Percentiles rank a stretch among this genome's conserved stretches.
phyloP scores from a whole-genome alignment of 495 filamentous ascomycete genomes.

The Cudoniella acicularis region DNA sequence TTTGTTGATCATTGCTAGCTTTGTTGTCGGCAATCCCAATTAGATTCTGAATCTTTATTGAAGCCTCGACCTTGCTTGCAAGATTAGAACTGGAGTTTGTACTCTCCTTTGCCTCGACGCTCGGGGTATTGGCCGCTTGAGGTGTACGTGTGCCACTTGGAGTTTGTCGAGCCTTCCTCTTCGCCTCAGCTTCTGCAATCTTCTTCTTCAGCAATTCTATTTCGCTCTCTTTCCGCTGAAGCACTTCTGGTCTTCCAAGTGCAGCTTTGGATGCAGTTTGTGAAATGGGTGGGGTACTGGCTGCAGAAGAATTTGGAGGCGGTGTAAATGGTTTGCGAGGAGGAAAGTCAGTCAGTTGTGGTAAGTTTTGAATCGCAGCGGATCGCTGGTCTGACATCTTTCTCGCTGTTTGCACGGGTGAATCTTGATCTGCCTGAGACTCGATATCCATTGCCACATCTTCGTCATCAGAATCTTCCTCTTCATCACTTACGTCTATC shows the following conservation, averaged over 20 bases:
- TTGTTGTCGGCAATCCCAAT: slow-evolving; percentile 13
- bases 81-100: not conserved
- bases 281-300: slow-evolving; percentile 35
- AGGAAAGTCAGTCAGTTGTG: slow-evolving; percentile 37
- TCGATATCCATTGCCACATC: slow-evolving; percentile 30
- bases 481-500: slow-evolving; percentile 71
- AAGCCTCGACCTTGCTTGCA: slow-evolving; percentile 16
- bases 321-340: slow-evolving; percentile 35
- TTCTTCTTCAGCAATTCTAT: slow-evolving; percentile 71
- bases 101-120: not conserved
- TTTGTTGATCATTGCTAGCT: slow-evolving; percentile 8
- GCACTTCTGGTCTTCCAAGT: slow-evolving; percentile 43
- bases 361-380: slow-evolving; percentile 39
- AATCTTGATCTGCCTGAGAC: slow-evolving; percentile 41
- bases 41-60: slow-evolving; percentile 18
- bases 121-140: not conserved
- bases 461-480: slow-evolving; percentile 25
- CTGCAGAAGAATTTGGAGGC: slow-evolving; percentile 24
- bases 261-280: slow-evolving; percentile 8
- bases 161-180: slow-evolving; percentile 30
- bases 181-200: slow-evolving; percentile 74
- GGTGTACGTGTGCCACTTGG: slow-evolving; percentile 22
- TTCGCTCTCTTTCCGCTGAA: slow-evolving; percentile 61
- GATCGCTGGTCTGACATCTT: slow-evolving; percentile 28
- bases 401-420: slow-evolving; percentile 9